Evolutionary conservation across 345 rosid genomes (phyloP), one percentile per base, ranked within the genome.

Genomic region (Xanthoceras sorbifolium): DNA sequence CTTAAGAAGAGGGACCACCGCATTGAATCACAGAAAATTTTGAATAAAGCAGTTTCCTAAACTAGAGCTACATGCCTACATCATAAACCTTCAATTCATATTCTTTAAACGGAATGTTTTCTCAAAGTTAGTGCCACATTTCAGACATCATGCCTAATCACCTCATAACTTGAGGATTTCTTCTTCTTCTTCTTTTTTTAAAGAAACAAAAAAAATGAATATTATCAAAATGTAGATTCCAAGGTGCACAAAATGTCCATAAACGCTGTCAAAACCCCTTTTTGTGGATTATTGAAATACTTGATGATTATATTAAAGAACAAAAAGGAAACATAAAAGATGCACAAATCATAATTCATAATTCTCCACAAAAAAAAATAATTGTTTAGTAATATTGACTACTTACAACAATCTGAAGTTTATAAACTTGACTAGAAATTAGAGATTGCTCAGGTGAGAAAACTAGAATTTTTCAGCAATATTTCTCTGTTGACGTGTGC

Each of bases 81-180:
- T 3, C 73, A 69, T 23, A 25, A 44, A 42, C 57, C 70, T 40
- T 46, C 26, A 67, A 14, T 46, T 32, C 72, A 69, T 26, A 57
- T 69, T 69, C 26, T 46, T 28, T 69, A 10, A 50, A 57, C 73
- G 29, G 40, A 50, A 18, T 50, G 23, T 50, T 31, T 69, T 50
- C 62, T 26, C 61, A 17, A 50, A 50, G n/a, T 17, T 15, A 15
- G 17, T 18, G n/a, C 52, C 12, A 15, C 55, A 15, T 17, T 50
- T 50, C 55, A 50, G 55, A 50, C 55, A 50, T 50, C 55, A 17
- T 57, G 12, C 7, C 62, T 3, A 57, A 57, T 57, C 11, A 22
- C 28, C 9, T 12, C 28, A 57, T 9, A 57, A 20, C 25, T 57
- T 57, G 11, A 50, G 1, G n/a, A 17, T 57, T 57, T 20, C 0